A percentile compares a stretch with the other conserved stretches of the same genome.
phyloP scores from a whole-genome alignment of 495 filamentous ascomycete species.

The Patellaria atrata region DNA sequence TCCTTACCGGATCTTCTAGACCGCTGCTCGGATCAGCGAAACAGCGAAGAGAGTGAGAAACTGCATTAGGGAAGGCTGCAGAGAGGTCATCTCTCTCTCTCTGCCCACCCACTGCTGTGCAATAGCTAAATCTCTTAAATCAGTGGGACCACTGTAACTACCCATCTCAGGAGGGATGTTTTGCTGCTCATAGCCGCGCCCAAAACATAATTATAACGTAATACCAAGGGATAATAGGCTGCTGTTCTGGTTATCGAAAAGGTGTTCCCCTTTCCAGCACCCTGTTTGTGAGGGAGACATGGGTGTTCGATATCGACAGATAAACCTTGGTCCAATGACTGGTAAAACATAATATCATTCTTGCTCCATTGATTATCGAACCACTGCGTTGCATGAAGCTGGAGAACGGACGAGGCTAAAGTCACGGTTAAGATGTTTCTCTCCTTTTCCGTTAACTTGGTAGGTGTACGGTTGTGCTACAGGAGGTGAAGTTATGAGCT shows the following conservation, averaged over 20 bases:
- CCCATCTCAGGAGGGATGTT: slow-evolving; percentile 3
- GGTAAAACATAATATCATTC: slow-evolving; percentile 16
- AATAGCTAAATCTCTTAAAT: no score
- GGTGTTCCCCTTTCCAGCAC: slow-evolving; percentile 1
- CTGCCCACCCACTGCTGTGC: slow-evolving; percentile 19
- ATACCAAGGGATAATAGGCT: slow-evolving; percentile 18
- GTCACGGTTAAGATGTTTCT: slow-evolving; percentile 16
- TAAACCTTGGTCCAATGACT: slow-evolving; percentile 4
- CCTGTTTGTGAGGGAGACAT: slow-evolving; percentile 8
- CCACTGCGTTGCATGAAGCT: slow-evolving; percentile 18
- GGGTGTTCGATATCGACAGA: slow-evolving; percentile 18
- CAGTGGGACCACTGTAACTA: no score
- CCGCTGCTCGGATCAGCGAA: slow-evolving; percentile 15
- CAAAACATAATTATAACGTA: no score
- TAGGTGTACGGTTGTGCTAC: slow-evolving; percentile 11
- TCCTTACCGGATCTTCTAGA: slow-evolving; percentile 14
- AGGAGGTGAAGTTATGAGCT: slow-evolving; percentile 11
- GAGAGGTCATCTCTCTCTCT: slow-evolving; percentile 17
- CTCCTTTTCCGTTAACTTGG: slow-evolving; percentile 18
- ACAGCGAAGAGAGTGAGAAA: slow-evolving; percentile 17
- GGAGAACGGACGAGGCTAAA: slow-evolving; percentile 14
- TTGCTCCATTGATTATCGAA: slow-evolving; percentile 13
- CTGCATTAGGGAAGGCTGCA: slow-evolving; percentile 14
- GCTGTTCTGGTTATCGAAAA: slow-evolving; percentile 21
- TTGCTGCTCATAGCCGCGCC: slow-evolving; percentile 13